Base-by-base conservation (phyloP, 192 early-diverging fungal species). In the Haplosporangium gracile region DNA sequence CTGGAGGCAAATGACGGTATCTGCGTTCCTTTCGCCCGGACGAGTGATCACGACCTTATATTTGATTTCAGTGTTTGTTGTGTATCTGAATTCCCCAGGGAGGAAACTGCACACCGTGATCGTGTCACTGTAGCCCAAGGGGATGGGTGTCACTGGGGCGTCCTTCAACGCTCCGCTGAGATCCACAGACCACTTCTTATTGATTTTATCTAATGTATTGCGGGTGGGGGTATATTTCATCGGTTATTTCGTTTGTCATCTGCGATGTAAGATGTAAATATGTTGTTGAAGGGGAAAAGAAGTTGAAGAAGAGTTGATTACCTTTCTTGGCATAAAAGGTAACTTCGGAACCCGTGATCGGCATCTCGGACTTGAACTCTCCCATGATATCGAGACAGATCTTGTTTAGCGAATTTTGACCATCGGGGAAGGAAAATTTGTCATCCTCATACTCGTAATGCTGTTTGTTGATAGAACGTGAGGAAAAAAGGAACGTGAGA, bases 331-430 rank as follows among this genome's bases (percentile, higher is more conserved):
- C 74, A 20, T 22, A 26, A 51, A 76, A 57, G 16, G 16, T 9
- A 18, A 82, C 7, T 7, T 39, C 16, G 29, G 80, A 43, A 53
- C 32, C 57, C 15, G 2, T 7, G 26, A 0, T 0, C 13, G 53
- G 38, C 16, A 82, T 2, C 0, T 39, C 74, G 26, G 43, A 8
- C 38, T 82, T 76, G 65, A 76, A 26, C 36, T 76, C 53, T 16
- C 80, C 80, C 32, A 8, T 15, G 40, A 82, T 63, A 5, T 26
- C 29, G 68, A 82, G 22, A n/a, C 80, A 82, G 39, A 72, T 71
- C 13, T 72, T 6, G 1, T 39, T 43, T 26, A 5, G 0, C 15
- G 49, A 20, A 11, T 57, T 26, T 11, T 24, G 20, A 20, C 4
- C 0, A 0, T 16, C 0, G 1, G 75, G 60, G 42, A 16, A 43